Base-by-base conservation (phyloP, 179 eudicot species). In the Vitellaria paradoxa region DNA sequence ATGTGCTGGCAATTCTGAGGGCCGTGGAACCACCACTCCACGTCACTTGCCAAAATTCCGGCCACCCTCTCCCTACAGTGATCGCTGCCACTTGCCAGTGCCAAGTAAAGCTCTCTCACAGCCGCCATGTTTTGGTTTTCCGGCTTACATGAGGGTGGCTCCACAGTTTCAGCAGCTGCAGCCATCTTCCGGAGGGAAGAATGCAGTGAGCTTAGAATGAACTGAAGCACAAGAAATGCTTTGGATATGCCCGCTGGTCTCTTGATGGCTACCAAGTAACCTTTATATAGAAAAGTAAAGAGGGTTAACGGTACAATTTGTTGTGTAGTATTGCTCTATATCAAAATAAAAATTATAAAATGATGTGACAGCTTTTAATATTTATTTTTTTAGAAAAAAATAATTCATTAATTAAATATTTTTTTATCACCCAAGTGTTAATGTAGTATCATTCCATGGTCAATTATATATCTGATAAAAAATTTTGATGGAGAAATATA, bases 1-100 rank as follows among this genome's bases (percentile, higher is more conserved):
- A 92, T 91, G 88, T 92, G 90, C 68, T 92, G 91, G 83, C 95
- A 91, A 4, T 87, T 84, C 11, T 87, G 93, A 2, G 97, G 97
- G 37, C 97, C 95, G 56, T 92, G 95, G 76, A 92, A 92, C 94
- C 94, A 92, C 97, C 97, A 92, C 65, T 92, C 94, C 4, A 92
- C 77, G 87, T 92, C 94, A 42, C 70, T 66, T 1, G 90, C 86
- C 17, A 90, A 21, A 64, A 87, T 81, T 12, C 78, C 82, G 2
- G 86, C 74, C 4, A 83, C 88, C 7, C 13, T 73, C n/a, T 69
- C 64, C 3, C 80, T 69, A 42, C 45, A 42, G 45, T 42, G 6
- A 42, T 42, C 45, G 76, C 85, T 81, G 3, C 91, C 86, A 4
- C 65, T 70, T 15, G 88, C 82, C 78, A 92, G 66, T 55, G 91